phyloP scores from a whole-genome alignment of 2,329 filamentous ascomycete genomes.

The Fusarium sp. region DNA sequence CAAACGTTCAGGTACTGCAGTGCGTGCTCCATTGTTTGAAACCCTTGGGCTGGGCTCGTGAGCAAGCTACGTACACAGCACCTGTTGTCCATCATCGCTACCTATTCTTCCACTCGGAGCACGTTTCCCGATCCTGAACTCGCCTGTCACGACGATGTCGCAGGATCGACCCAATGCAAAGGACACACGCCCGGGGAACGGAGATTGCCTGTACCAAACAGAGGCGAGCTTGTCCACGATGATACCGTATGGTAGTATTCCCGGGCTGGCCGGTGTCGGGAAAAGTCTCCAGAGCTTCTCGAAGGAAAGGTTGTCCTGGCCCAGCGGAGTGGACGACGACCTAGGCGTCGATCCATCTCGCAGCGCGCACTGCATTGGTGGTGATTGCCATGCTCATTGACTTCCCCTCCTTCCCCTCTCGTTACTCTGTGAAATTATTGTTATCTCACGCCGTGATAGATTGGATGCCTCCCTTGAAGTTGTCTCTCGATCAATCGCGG shows the following conservation, averaged over 20 bases:
- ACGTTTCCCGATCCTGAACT: constrained; percentile 32
- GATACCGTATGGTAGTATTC: constrained; percentile 38
- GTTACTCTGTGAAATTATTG: constrained; percentile 32
- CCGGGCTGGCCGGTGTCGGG: constrained; percentile 40
- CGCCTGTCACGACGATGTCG: constrained; percentile 29
- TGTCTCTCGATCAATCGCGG: constrained; percentile 23
- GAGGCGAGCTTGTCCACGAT: constrained; percentile 18
- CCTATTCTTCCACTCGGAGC: constrained; percentile 22
- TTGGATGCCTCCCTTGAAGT: constrained; percentile 39
- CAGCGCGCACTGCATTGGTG: constrained; percentile 21
- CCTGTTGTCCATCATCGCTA: background rate
- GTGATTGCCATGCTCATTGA: constrained; percentile 15
- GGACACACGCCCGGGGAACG: constrained; percentile 40
- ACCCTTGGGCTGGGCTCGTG: constrained; percentile 30
- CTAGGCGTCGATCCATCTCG: constrained; percentile 48
- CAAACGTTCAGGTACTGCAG: constrained; percentile 26
- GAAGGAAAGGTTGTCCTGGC: constrained; percentile 46
- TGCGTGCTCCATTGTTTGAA: constrained; percentile 27
- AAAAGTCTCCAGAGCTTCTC: constrained; percentile 40
- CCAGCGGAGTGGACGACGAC: constrained; percentile 45
- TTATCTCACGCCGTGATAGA: constrained; percentile 19
- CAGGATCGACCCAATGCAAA: constrained; percentile 45
- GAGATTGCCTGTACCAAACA: constrained; percentile 39
- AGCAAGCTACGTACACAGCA: constrained; percentile 16
- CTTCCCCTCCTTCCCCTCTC: constrained; percentile 27